Conservation (phyloP, 306 rosid genomes). For the Castanea crenata region DNA sequence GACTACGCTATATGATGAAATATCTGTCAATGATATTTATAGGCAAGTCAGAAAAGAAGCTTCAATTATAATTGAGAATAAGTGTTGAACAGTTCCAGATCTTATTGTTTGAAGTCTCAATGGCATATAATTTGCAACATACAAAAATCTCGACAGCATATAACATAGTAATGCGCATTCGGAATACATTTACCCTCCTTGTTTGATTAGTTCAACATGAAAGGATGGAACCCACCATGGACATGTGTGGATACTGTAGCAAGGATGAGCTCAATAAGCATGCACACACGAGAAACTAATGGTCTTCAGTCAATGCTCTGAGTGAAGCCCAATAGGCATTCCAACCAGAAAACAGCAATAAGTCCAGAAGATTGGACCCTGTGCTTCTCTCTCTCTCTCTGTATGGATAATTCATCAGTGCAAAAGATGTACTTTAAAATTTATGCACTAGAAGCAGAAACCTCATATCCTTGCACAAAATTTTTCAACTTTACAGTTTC, state of each 20-base stretch:
- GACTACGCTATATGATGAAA: background rate
- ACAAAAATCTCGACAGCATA: no score
- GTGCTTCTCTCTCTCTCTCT: background rate
- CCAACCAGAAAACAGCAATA: background rate
- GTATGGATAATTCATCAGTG: background rate
- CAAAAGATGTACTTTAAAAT: background rate
- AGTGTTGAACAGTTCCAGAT: background rate
- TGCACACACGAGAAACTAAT: background rate
- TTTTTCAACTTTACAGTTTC: slow-evolving; percentile 43
- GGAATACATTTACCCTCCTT: background rate
- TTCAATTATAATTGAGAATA: background rate
- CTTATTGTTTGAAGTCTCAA: background rate
- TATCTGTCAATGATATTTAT: background rate
- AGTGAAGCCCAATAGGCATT: background rate
- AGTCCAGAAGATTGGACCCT: background rate
- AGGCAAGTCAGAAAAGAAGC: background rate
- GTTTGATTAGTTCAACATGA: background rate
- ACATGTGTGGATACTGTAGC: background rate
- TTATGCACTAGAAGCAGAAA: slow-evolving; percentile 27
- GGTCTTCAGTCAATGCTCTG: background rate
- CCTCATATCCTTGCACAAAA: slow-evolving; percentile 44
- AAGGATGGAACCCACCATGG: background rate
- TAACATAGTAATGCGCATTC: background rate
- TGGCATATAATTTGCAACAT: background rate
- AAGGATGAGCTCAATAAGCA: background rate